Evolutionary conservation across 2,329 filamentous ascomycete species (phyloP).

Genomic region (Plectosphaerella cucumerina): DNA sequence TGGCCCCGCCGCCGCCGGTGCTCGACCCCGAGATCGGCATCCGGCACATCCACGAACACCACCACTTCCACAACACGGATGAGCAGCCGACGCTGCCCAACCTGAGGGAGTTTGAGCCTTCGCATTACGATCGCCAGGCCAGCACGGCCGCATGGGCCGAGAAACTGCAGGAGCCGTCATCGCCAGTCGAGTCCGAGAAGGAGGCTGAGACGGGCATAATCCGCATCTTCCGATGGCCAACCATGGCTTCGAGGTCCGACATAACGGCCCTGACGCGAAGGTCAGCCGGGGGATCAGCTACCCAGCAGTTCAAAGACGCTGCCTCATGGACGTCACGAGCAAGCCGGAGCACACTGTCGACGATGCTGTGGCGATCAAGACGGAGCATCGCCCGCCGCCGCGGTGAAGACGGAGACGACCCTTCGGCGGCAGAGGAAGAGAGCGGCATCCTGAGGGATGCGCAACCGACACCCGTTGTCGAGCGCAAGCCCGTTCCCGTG

Average conservation of each 20-base stretch:
- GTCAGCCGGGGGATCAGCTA: neutral
- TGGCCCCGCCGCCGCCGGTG: neutral
- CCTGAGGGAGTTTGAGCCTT: neutral
- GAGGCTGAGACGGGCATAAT: slow-evolving; percentile 2
- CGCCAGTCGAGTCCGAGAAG: neutral
- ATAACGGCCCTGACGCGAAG: neutral
- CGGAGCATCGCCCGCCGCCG: slow-evolving; percentile 5
- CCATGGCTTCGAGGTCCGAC: slow-evolving; percentile 6
- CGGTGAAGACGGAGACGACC: neutral
- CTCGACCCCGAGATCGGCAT: neutral
- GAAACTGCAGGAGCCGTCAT: neutral
- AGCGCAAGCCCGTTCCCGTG: slow-evolving; percentile 6
- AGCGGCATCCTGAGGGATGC: neutral
- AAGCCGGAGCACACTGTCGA: slow-evolving; percentile 8
- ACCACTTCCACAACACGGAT: neutral
- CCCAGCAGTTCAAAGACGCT: neutral
- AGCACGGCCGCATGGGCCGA: neutral
- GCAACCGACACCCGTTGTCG: slow-evolving; percentile 4
- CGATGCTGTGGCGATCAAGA: slow-evolving; percentile 9
- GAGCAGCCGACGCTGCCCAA: neutral
- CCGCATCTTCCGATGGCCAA: slow-evolving; percentile 11
- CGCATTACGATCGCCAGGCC: neutral
- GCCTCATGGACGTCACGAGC: slow-evolving; percentile 1
- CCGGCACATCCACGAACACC: neutral
- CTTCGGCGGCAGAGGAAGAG: neutral